Evolutionary conservation across 495 filamentous ascomycete species (phyloP).

Genomic region (Lindgomyces ingoldianus): DNA sequence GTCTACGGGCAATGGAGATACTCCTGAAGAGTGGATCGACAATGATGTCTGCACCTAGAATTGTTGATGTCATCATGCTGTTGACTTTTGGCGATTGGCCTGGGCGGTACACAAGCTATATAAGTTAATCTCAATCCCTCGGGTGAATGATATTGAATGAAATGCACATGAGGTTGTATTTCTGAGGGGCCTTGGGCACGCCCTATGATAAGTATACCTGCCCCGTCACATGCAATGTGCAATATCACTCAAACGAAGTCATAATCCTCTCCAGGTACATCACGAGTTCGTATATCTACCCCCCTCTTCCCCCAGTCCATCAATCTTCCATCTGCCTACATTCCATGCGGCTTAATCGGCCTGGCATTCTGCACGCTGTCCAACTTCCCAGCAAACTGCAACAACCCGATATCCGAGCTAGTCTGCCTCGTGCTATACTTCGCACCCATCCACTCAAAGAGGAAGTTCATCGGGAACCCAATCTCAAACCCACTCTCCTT

Average conservation of each 20-base stretch:
- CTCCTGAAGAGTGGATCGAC: no score
- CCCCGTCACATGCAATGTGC: no score
- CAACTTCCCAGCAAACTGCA: slow-evolving; percentile 22
- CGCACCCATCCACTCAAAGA: slow-evolving; percentile 21
- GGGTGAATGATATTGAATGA: no score
- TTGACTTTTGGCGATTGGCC: not conserved
- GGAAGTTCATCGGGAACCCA: slow-evolving; percentile 28
- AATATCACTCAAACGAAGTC: not conserved
- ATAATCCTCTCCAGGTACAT: not conserved
- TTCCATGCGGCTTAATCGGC: slow-evolving; percentile 23
- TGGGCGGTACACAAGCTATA: not conserved
- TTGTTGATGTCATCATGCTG: no score
- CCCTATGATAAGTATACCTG: no score
- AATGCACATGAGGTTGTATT: no score
- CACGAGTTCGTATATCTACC: not conserved
- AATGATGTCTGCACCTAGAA: no score
- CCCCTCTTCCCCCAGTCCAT: not conserved
- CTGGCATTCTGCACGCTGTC: slow-evolving; percentile 10
- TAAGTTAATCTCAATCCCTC: no score
- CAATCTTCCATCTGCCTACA: not conserved
- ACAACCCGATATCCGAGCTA: slow-evolving; percentile 17
- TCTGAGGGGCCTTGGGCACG: no score
- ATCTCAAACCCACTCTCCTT: slow-evolving; percentile 8
- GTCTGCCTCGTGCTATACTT: slow-evolving; percentile 25
- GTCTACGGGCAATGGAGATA: no score